Evolutionary conservation across 31 red algal genomes (phyloP).

Genomic region (Porphyra umbilicalis): DNA sequence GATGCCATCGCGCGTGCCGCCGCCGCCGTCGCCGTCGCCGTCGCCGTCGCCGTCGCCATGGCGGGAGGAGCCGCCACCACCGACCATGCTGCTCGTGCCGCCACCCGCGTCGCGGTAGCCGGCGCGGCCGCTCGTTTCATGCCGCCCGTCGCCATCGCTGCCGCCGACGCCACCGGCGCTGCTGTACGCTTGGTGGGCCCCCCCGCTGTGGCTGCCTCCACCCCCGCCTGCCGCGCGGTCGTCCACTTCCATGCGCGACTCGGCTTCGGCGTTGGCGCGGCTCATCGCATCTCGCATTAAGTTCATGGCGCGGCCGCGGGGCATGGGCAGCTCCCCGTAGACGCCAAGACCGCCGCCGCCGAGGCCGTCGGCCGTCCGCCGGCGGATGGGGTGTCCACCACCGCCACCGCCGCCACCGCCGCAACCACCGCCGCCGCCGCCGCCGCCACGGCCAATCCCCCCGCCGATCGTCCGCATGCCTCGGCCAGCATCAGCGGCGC

Average conservation of each 20-base stretch:
- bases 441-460: background rate
- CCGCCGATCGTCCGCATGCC: background rate
- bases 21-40: background rate
- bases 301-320: background rate
- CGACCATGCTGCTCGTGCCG: background rate
- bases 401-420: background rate
- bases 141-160: background rate
- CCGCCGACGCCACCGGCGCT: background rate
- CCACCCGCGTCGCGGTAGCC: background rate
- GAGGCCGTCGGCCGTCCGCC: background rate
- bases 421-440: background rate
- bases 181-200: background rate
- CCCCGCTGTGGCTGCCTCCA: background rate
- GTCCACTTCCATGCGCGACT: background rate
- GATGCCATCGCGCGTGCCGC: background rate
- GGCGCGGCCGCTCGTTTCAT: background rate
- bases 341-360: too few species aligned
- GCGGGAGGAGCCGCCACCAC: background rate
- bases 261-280: background rate
- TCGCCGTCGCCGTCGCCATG: background rate
- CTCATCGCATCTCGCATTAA: background rate
- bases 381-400: too few species aligned
- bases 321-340: background rate
- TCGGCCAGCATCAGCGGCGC: background rate
- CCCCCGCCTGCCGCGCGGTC: background rate